Evolutionary conservation across 169 alveolate genomes (phyloP), one percentile per base, ranked within the genome.

Genomic region (Perkinsus olseni): DNA sequence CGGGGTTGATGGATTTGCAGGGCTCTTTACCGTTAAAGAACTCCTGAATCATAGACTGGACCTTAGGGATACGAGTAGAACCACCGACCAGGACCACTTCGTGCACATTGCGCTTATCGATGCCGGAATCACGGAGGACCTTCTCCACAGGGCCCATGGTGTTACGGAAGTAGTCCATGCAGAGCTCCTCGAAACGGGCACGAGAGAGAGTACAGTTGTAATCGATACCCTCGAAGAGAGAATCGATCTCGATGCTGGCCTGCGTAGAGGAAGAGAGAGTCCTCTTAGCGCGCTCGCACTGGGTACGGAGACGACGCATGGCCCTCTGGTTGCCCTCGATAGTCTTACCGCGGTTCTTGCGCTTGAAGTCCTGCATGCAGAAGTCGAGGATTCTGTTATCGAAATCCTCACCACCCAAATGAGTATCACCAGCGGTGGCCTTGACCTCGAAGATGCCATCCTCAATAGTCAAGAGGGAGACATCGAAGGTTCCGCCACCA

Each of bases 401-500:
- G 96, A 99, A 99, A 95, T 99, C 99, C 96, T 99, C 99, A 37
- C 99, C 99, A 91, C 99, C 99, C 93, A 99, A 96, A 95, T 98
- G 99, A 34, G 99, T 99, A 95, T 99, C 99, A 74, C 99, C 99
- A 38, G 99, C 98, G 13, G 99, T 99, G 40, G 99, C 99, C 96
- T 97, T 98, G 39, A 99, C 99, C 94, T 99, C 99, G 95, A 98
- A 98, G 62, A 98, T 97, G 74, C 99, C 99, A 93, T 98, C 99
- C 94, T 98, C 99, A 92, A 99, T 98, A 74, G 99, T 97, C 92
- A 99, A 95, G 74, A 99, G 95, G 40, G 99, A 98, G 37, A 99
- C 99, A 98, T 99, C 99, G 95, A 99, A 99, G 50, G 99, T 99
- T 93, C 99, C 99, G 95, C 99, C 99, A 82, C 99, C 99, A 94